Base-by-base conservation (phyloP, 768 basidiomycete species). In the Podaxis carcinomalis region DNA sequence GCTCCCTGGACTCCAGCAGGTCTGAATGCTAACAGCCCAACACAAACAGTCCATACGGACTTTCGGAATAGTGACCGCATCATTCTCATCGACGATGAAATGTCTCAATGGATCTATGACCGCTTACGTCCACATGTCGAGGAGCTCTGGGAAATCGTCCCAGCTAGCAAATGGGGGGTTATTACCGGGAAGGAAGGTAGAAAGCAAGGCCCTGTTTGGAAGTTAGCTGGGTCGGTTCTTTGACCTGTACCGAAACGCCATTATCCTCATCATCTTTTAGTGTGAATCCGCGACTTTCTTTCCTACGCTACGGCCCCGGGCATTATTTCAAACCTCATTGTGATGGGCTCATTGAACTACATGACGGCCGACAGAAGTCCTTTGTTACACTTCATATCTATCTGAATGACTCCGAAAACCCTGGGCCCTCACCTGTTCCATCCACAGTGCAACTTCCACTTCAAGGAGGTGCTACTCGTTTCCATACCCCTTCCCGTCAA, bases 311-410 rank as follows among this genome's bases (percentile, higher is more conserved):
- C 61, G 77, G 75, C 1, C 73, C 77, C 0, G 77, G 77, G 1
- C 73, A 80, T 58, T 78, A 74, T 62, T 78, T 79, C 68, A 73
- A 72, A 44, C 70, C 66, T 0, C 76, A 77, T 62, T 74, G 76
- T 54, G 78, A 79, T 53, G 78, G 77, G 1, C 65, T 75, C 2
- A 66, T 67, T 35, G 73, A 73, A 5, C 58, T 70, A n/a, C 62
- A 64, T 2, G 68, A 71, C n/a, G 68, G 69, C 7, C 36, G 63
- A 7, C 68, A 69, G 37, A 76, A 77, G 57, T 75, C 77, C 2
- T 76, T 75, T 63, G 75, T 77, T n/a, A 80, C 79, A 0, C 61
- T 79, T 32, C 78, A 78, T 49, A 49, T 79, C 14, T 80, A 80
- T 62, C 71, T 80, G 13, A 79, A 77, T 46, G 76, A 72, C 40